These are phyloP conservation scores for Curvularia hawaiiensis DNA, from an alignment of 2,329 filamentous ascomycete genomes.

Conservation along the genomic window DNA sequence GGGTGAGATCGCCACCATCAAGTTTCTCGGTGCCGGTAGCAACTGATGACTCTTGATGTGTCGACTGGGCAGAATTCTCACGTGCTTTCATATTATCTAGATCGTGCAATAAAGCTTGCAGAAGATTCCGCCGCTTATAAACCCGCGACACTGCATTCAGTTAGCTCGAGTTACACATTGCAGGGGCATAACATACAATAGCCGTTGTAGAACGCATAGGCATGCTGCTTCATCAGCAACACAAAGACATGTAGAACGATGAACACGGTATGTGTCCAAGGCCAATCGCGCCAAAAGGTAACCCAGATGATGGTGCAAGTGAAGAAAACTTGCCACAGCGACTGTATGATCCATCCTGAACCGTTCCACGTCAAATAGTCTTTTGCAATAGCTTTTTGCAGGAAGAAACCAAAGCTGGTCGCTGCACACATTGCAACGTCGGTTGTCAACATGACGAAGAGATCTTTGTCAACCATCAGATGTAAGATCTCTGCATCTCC, in stretches of 20 bases:
- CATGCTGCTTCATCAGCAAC: constrained; percentile 85
- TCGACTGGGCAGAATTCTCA: constrained; percentile 43
- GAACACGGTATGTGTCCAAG: constrained; percentile 82
- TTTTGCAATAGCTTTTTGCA: constrained; percentile 66
- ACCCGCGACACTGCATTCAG: constrained; percentile 47
- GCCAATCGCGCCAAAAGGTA: constrained; percentile 75
- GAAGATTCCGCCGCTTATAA: constrained; percentile 55
- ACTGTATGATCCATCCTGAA: constrained; percentile 75
- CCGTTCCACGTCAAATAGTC: constrained; percentile 70
- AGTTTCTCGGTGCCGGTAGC: constrained; percentile 25
- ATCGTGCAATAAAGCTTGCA: constrained; percentile 59
- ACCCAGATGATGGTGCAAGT: constrained; percentile 66
- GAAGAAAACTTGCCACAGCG: constrained; percentile 72
- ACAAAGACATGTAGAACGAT: constrained; percentile 75
- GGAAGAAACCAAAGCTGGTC: constrained; percentile 67
- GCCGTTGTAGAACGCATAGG: constrained; percentile 79
- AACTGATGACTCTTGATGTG: constrained; percentile 8
- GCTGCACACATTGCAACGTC: constrained; percentile 72
- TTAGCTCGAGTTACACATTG: neutral
- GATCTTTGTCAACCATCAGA: constrained; percentile 66
- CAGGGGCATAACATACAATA: constrained; percentile 52
- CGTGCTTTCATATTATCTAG: constrained; percentile 61
- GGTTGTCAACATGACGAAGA: constrained; percentile 59
- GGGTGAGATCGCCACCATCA: constrained; percentile 9
- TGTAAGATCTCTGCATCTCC: constrained; percentile 74